These are phyloP conservation scores for Tulasnella sp. DNA, from an alignment of 768 basidiomycete species.

Conservation along the genomic window DNA sequence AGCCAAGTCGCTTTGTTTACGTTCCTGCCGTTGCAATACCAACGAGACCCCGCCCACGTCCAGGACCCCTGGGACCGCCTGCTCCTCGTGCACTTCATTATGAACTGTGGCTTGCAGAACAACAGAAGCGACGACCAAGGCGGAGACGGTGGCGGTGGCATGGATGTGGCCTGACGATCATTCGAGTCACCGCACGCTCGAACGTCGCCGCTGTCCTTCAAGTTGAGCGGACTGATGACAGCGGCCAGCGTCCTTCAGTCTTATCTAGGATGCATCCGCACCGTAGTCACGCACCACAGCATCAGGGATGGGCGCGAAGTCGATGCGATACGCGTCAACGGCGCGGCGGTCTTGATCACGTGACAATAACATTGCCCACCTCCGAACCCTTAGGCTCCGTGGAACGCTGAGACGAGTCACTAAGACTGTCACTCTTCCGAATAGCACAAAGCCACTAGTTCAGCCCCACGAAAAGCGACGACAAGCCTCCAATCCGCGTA, in stretches of 20 bases:
- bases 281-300: background rate
- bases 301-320: background rate
- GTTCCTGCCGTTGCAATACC: slow-evolving; percentile 19
- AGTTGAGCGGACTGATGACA: background rate
- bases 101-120: slow-evolving; percentile 12
- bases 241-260: no score
- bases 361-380: background rate
- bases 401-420: no score
- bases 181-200: background rate
- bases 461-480: no score
- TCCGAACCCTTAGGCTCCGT: background rate
- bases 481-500: no score
- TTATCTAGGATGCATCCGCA: background rate
- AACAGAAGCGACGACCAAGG: background rate
- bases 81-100: slow-evolving; percentile 12
- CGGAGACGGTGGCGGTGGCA: background rate
- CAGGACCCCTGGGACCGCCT: background rate
- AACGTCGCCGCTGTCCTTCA: background rate
- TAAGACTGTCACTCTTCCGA: no score
- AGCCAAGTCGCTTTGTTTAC: slow-evolving; percentile 6
- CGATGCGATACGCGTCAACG: background rate
- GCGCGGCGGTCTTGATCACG: background rate
- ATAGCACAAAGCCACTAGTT: no score
- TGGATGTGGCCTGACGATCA: background rate
- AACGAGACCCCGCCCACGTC: background rate